Evolutionary conservation across 2,329 filamentous ascomycete genomes (phyloP).

Genomic region (Apiospora kogelbergensis): DNA sequence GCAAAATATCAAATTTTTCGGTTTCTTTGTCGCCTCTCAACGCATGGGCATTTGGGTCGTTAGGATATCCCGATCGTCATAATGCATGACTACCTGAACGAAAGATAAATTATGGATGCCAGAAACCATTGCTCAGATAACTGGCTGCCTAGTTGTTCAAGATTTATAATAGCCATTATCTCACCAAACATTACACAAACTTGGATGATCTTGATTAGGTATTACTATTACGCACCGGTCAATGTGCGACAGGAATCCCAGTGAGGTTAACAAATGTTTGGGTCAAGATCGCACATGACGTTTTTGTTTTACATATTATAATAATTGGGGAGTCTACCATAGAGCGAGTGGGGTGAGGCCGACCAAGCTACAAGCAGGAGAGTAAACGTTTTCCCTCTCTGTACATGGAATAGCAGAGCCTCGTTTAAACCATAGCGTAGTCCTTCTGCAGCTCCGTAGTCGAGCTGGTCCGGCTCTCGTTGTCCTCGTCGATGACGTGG

Average conservation of each 20-base stretch:
- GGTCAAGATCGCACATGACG: not conserved
- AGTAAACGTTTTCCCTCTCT: no score
- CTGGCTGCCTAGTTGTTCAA: no score
- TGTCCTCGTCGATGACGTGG: constrained; percentile 2
- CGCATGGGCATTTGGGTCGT: no score
- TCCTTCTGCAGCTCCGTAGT: constrained; percentile 7
- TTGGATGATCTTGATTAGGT: not conserved
- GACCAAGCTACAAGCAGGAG: not conserved
- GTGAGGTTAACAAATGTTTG: not conserved
- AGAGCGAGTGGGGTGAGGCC: not conserved
- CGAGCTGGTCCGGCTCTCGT: constrained; percentile 2
- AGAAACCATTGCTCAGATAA: no score
- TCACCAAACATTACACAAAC: not conserved
- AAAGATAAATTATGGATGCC: no score
- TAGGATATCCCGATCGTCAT: no score
- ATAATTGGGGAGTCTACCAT: not conserved
- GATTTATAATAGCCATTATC: no score
- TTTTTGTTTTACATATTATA: not conserved
- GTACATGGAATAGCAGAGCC: no score
- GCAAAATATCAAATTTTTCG: no score
- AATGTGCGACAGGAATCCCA: not conserved
- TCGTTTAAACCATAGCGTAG: not conserved
- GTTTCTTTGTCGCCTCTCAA: no score
- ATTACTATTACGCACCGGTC: not conserved
- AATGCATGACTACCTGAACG: no score